Evolutionary conservation across 75 land plant species (phyloP), one percentile per base, ranked within the genome.

Genomic region (Pinus albicaulis): DNA sequence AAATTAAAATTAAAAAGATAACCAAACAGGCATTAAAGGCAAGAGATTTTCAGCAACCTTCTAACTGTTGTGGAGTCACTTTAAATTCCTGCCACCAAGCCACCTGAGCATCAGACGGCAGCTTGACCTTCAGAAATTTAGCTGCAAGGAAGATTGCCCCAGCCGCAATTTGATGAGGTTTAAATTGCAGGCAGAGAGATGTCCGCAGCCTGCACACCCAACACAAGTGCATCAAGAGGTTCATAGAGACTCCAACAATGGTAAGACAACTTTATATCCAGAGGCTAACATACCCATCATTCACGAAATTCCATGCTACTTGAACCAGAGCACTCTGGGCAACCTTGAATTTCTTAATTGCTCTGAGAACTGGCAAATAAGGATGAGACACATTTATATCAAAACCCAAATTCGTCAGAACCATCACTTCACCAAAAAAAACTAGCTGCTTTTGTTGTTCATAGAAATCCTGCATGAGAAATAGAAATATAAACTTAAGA

Each of bases 221-320:
- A 64, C 26, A 16, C 19, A 31, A 31, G 7, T 4, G 19, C 19
- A 64, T 38, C 38, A 66, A 3, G 22, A 11, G 48, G 38, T 66
- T 38, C 22, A 8, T 38, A 36, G 31, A 24, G n/a, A 26, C n/a
- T 20, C 71, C n/a, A 20, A 23, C 17, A 66, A 3, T n/a, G 20
- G 44, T 48, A 48, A 66, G n/a, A 36, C 48, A 66, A 66, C 8
- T 0, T 3, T 71, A 55, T 12, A 66, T 22, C 59, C 34, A 24
- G 20, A 53, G 16, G 34, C 31, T 16, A 48, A 13, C 83, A 60
- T 92, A 95, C 97, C 98, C 97, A 83, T 95, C 98, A 88, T 95
- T 95, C 34, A 95, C 88, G 84, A 95, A 91, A 73, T 93, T 95
- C 98, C 96, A 95, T 58, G 96, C 98, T 53, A 90, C 92, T 86